phyloP scores from a whole-genome alignment of 371 early-diverging fungal genomes.

The Mycotypha africana region DNA sequence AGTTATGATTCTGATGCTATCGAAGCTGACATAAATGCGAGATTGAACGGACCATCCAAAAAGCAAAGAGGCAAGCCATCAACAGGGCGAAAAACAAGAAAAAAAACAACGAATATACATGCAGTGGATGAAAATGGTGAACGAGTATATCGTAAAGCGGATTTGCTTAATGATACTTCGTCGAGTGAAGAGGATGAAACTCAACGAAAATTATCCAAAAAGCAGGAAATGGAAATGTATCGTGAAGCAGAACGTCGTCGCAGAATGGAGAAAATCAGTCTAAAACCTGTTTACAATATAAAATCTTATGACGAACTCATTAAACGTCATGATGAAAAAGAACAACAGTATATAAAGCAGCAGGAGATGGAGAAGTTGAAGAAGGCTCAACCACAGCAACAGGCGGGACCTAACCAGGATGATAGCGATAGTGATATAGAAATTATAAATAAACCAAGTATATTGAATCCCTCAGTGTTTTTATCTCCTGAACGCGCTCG shows the following conservation, averaged over 20 bases:
- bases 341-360: neutral
- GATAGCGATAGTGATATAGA: constrained; percentile 17
- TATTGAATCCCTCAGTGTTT: neutral
- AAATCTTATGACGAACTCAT: constrained; percentile 14
- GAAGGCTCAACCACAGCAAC: neutral
- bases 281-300: constrained; percentile 9
- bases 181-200: neutral
- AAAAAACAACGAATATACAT: neutral
- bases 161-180: constrained; percentile 6
- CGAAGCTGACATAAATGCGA: no score
- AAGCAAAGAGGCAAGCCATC: constrained; percentile 1
- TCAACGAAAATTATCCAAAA: constrained; percentile 4
- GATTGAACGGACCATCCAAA: neutral
- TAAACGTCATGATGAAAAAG: constrained; percentile 3
- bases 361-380: neutral
- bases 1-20: no score
- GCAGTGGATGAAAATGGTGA: constrained; percentile 20
- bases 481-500: constrained; percentile 9
- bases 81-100: constrained; percentile 6
- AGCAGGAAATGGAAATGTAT: constrained; percentile 13
- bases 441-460: constrained; percentile 5
- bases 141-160: constrained; percentile 5
- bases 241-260: constrained; percentile 11
- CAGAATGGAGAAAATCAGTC: constrained; percentile 2
- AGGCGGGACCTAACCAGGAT: neutral